Evolutionary conservation across 495 filamentous ascomycete genomes (phyloP).

Genomic region (Penicillium flavigenum): DNA sequence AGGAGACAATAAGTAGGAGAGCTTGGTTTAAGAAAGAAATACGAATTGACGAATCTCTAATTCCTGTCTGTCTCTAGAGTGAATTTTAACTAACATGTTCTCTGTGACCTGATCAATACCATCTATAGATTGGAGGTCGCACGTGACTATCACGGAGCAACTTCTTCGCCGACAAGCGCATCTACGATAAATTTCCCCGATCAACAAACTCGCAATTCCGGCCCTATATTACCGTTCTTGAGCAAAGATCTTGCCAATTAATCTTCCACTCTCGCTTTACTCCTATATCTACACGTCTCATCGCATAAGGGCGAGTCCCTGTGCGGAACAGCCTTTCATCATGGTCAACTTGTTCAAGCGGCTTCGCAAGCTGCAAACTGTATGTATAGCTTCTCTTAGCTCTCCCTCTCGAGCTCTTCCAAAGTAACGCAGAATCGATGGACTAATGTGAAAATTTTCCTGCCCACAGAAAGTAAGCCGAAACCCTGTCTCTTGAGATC

Average conservation of each 20-base stretch:
- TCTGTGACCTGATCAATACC: not conserved
- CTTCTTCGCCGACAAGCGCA: constrained; percentile 28
- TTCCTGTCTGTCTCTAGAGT: not conserved
- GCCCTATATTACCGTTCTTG: not conserved
- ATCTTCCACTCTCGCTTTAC: not conserved
- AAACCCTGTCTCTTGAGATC: constrained; percentile 15
- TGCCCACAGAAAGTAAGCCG: constrained; percentile 36
- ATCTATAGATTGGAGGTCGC: constrained; percentile 11
- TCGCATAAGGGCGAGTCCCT: constrained; percentile 22
- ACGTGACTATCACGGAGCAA: constrained; percentile 35
- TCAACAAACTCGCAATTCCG: constrained; percentile 18
- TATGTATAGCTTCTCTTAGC: constrained; percentile 47
- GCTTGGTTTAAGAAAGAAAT: not conserved
- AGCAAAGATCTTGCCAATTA: not conserved
- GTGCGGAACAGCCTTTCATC: constrained; percentile 27
- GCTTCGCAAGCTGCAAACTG: constrained; percentile 73
- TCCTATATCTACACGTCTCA: not conserved
- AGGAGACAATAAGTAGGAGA: not conserved
- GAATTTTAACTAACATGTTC: not conserved
- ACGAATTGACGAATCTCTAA: not conserved
- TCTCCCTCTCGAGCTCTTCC: not conserved
- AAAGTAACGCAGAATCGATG: constrained; percentile 8
- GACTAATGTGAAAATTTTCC: constrained; percentile 9
- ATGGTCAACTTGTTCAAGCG: constrained; percentile 82
- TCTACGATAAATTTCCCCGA: constrained; percentile 31